Base-by-base conservation (phyloP, 345 rosid species). In the Cardamine occulta region DNA sequence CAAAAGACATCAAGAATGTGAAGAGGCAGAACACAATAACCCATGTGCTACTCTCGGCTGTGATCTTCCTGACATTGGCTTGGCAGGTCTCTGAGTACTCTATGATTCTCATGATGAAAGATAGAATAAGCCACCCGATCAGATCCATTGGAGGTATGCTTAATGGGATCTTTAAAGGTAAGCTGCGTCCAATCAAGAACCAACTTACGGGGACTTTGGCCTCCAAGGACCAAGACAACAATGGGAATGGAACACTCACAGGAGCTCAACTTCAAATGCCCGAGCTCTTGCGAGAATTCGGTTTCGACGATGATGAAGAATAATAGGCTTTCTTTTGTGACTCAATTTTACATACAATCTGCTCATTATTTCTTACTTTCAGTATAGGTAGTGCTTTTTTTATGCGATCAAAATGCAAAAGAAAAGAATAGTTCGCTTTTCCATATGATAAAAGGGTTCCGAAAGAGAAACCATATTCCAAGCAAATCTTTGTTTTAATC, bases 31-130 rank as follows among this genome's bases (percentile, higher is more conserved):
- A 91, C 74, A 56, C 63, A 7, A 53, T 85, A 8, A 91, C 97
- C 0, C 96, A 94, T 67, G 74, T 89, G 69, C 88, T 94, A 6
- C 83, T 94, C 39, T 88, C 96, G 4, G 81, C 65, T 65, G 56
- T 87, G 89, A 88, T 91, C 68, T 80, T 86, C 31, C 81, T 94
- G 28, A 88, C 96, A 4, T 28, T 86, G 15, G 62, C 84, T 9
- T 94, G 98, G 96, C 97, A 91, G 77, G 60, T 88, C 31, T 91
- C 98, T 2, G 91, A 94, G 75, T 84, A 86, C 71, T 82, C 93
- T 0, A 79, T 94, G 56, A 61, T 91, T 68, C 66, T 86, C 83
- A 82, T 78, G 70, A 66, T 90, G 51, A 88, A 84, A 68, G 73
- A 94, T 9, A 81, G 87, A 18, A 9, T 94, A 18, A 80, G 74